Evolutionary conservation across 768 basidiomycete species (phyloP), one percentile per base, ranked within the genome.

Genomic region (Leccinum imitatum): DNA sequence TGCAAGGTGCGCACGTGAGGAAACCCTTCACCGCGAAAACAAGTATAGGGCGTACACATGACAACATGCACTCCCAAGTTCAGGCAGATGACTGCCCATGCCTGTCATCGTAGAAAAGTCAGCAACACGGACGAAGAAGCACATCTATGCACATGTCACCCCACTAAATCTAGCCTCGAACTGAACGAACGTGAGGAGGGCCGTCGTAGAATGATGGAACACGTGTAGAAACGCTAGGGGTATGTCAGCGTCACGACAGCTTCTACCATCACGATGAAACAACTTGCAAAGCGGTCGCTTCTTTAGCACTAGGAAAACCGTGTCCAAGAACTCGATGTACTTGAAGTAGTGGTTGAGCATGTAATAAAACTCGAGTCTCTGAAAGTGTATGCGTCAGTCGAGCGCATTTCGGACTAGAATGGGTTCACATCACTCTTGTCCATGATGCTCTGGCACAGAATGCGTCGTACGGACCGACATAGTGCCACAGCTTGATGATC

Each of bases 281-380:
- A 14, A 78, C 89, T 67, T 70, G 91, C 94, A 90, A 54, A 98
- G 82, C 3, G 92, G 93, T 75, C 97, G 96, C 84, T 98, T 98
- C 86, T 95, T 98, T 67, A 97, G 80, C 19, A 93, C 92, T 55
- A 98, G 84, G 83, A 98, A 97, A 61, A 96, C 84, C 35, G 96
- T 98, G 80, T 23, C 95, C 65, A 94, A 70, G 59, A 98, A 85
- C 76, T 98, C 96, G 64, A 95, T 76, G 76, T 96, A 98, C 75
- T 97, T 97, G 84, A 96, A 91, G 77, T 87, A 93, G 78, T 98
- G 97, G 79, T 98, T 97, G 79, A 97, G 77, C 80, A 98, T 93
- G 79, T 98, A 98, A 80, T 91, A 97, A 68, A 93, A 87, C 77
- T 96, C 90, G 77, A 97, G 80, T 69, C 84, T 84, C 93, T 95